Evolutionary conservation across 2,329 filamentous ascomycete genomes (phyloP), one percentile per base, ranked within the genome.

Genomic region (Lecanoromycetidae sp.): DNA sequence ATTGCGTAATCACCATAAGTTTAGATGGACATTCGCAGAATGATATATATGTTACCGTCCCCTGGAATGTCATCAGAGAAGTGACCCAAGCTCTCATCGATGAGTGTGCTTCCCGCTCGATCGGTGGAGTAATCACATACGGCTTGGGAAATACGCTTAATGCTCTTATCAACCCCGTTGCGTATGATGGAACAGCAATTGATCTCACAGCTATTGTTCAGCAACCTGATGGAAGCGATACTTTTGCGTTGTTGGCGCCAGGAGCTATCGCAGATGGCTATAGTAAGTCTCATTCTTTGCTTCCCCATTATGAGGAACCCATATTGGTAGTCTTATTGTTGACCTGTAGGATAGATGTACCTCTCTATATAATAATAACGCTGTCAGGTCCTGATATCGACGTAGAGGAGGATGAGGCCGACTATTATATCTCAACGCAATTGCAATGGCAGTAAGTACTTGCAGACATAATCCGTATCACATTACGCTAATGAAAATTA

Each of bases 311-410:
- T n/a, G n/a, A n/a, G n/a, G n/a, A n/a, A n/a, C n/a, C n/a, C n/a
- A n/a, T n/a, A n/a, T n/a, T n/a, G n/a, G n/a, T n/a, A n/a, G n/a
- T n/a, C n/a, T n/a, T n/a, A n/a, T n/a, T n/a, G n/a, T n/a, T n/a
- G n/a, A n/a, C n/a, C n/a, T n/a, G 3, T 17, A 4, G 23, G 22
- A n/a, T 8, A 45, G 42, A 45, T 27, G 15, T 45, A 34, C 42
- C 42, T 13, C 15, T 22, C 12, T 45, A 45, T 15, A 45, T 45
- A 32, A 34, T 22, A n/a, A 37, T 45, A 3, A 45, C 42, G 29
- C 8, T 45, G 2, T 45, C 42, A 9, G 42, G 20, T 25, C 19
- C 33, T 12, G 6, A 3, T 1, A 7, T 3, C 5, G 2, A 2
- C 3, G 6, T 35, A 22, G n/a, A 36, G 17, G n/a, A 20, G 12